Evolutionary conservation across 1,139 yeast genomes (phyloP), one percentile per base, ranked within the genome.

Genomic region (Geotrichum histeridarum): DNA sequence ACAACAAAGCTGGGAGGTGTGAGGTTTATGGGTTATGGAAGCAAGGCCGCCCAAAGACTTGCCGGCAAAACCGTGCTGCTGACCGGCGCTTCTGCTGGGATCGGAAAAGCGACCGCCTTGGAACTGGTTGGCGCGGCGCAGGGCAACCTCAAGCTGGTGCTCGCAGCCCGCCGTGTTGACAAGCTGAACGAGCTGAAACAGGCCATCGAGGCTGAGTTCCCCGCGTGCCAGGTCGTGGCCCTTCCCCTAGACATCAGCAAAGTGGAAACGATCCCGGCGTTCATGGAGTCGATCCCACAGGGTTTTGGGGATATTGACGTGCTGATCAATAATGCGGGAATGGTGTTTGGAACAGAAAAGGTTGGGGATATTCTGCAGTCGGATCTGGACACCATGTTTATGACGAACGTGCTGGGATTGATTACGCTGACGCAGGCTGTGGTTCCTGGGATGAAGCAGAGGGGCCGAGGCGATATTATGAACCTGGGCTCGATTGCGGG

Each of bases 401-500:
- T 79, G 61, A 86, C 94, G 54, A 86, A 86, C 65, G 91, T 86
- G 1, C 61, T 84, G 51, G 95, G 93, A 1, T 72, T 86, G 63
- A 82, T 86, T 59, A 77, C 81, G 30, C 69, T 86, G 61, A 86
- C 94, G 2, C 91, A 86, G 67, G 80, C 80, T 1, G 45, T 72
- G 49, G 49, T 66, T 37, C 49, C 56, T 41, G 71, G 82, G 14
- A 80, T 87, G 74, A 80, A 82, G 67, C 66, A 75, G 41, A 77
- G 79, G 59, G 75, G 80, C 33, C 30, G 31, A 18, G 96, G 96
- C 56, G 95, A 87, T 64, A 82, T 89, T 56, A 86, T 89, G 61
- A 86, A 86, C 66, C 66, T 89, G 59, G 95, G 96, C 11, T 86
- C 95, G 1, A 84, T 88, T 68, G 96, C 96, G n/a, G 96, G 96